phyloP scores from a whole-genome alignment of 495 filamentous ascomycete genomes.

The Annulohypoxylon maeteangense region DNA sequence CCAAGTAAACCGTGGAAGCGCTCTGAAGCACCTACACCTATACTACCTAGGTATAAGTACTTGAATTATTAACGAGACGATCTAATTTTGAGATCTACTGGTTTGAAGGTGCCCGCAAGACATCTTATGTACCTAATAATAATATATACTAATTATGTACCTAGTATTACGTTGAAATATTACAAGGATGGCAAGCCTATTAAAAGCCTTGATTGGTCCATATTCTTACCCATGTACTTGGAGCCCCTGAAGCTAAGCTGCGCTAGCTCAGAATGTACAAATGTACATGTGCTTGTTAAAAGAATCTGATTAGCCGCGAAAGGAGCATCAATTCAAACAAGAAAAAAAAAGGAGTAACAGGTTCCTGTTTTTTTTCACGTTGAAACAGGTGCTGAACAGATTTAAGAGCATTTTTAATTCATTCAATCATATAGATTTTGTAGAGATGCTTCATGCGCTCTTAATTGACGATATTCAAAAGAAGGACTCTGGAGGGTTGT shows the following conservation, averaged over 20 bases:
- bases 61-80: neutral
- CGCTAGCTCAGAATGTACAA: too few species aligned
- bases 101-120: neutral
- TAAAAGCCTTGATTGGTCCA: conserved; percentile 14
- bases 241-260: conserved; percentile 15
- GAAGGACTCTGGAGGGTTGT: neutral
- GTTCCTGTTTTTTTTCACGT: conserved; percentile 14
- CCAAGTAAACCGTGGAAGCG: too few species aligned
- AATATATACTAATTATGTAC: too few species aligned
- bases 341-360: conserved; percentile 23
- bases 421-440: neutral
- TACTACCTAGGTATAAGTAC: neutral
- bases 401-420: conserved; percentile 3
- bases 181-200: conserved; percentile 1
- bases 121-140: too few species aligned
- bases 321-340: conserved; percentile 20
- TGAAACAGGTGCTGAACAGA: neutral
- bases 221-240: conserved; percentile 6
- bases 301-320: conserved; percentile 20
- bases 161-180: too few species aligned
- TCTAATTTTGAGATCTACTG: neutral
- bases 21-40: neutral
- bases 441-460: conserved; percentile 2
- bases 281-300: conserved; percentile 20
- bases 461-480: conserved; percentile 1